phyloP scores from a whole-genome alignment of 2,329 filamentous ascomycete genomes.

The Tolypocladium inflatum region DNA sequence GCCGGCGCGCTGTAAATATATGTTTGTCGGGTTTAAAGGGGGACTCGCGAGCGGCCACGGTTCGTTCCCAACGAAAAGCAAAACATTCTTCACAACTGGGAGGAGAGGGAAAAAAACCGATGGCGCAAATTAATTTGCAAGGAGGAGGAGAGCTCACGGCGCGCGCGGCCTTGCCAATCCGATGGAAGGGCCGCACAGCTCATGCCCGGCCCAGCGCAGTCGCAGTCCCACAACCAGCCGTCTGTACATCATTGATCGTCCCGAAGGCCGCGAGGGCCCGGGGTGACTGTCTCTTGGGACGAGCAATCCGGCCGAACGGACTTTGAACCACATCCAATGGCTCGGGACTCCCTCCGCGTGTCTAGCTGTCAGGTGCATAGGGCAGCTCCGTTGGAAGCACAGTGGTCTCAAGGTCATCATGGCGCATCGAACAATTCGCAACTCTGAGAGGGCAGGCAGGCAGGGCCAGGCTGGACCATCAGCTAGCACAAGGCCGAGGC shows the following conservation, averaged over 20 bases:
- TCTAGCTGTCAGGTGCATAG: neutral
- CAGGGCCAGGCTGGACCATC: conserved; percentile 10
- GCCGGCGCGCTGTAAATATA: neutral
- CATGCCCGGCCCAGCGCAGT: neutral
- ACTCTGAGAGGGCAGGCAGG: conserved; percentile 6
- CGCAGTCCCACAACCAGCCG: conserved; percentile 3
- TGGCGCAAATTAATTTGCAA: neutral
- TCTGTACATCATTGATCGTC: conserved; percentile 6
- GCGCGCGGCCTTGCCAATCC: neutral
- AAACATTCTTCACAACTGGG: neutral
- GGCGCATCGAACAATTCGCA: neutral
- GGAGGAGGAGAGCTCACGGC: neutral
- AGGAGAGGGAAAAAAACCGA: neutral
- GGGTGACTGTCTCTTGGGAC: neutral
- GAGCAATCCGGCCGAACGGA: neutral
- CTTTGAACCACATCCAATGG: conserved; percentile 1
- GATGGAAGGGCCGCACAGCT: neutral
- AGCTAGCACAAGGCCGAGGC: conserved; percentile 9
- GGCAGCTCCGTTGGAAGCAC: neutral
- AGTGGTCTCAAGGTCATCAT: neutral
- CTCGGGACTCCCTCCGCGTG: neutral
- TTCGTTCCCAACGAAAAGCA: neutral
- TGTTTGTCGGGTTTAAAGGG: neutral
- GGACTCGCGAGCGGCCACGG: neutral
- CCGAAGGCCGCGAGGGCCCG: neutral